Evolutionary conservation across 371 early-diverging fungal genomes (phyloP).

Genomic region (Apophysomyces ossiformis): DNA sequence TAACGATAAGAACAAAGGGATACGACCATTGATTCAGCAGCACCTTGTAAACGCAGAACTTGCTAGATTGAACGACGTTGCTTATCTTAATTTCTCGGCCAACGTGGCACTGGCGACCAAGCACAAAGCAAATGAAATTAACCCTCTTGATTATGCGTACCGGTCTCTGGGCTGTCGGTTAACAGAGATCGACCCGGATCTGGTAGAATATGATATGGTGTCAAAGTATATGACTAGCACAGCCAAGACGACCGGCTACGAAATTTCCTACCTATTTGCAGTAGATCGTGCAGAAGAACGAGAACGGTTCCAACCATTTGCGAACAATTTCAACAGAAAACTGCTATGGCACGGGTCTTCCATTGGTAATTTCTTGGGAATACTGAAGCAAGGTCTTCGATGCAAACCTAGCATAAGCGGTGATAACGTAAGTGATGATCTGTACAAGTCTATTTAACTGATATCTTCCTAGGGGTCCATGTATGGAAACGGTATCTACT

Average conservation of each 20-base stretch:
- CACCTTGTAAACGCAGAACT: constrained; percentile 28
- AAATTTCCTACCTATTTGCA: constrained; percentile 45
- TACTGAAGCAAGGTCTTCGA: constrained; percentile 53
- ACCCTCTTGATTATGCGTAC: constrained; percentile 62
- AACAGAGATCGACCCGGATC: constrained; percentile 24
- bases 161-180: constrained; percentile 44
- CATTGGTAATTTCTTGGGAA: constrained; percentile 49
- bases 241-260: constrained; percentile 21
- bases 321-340: constrained; percentile 36
- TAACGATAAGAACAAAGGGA: constrained; percentile 23
- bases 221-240: constrained; percentile 49
- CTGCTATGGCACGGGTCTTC: constrained; percentile 60
- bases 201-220: constrained; percentile 41
- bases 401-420: constrained; percentile 30
- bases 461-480: constrained; percentile 36
- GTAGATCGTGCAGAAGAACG: constrained; percentile 38
- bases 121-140: constrained; percentile 29
- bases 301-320: constrained; percentile 28
- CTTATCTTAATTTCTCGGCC: constrained; percentile 55
- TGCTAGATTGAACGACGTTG: constrained; percentile 33
- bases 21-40: constrained; percentile 27
- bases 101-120: constrained; percentile 61
- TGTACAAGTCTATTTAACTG: not conserved
- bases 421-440: constrained; percentile 30
- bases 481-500: constrained; percentile 64